A percentile compares a stretch with the other conserved stretches of the same genome.
Evolutionary conservation across 352 stramenopile genomes (phyloP).

Genomic region (Pythium phragmiticola): DNA sequence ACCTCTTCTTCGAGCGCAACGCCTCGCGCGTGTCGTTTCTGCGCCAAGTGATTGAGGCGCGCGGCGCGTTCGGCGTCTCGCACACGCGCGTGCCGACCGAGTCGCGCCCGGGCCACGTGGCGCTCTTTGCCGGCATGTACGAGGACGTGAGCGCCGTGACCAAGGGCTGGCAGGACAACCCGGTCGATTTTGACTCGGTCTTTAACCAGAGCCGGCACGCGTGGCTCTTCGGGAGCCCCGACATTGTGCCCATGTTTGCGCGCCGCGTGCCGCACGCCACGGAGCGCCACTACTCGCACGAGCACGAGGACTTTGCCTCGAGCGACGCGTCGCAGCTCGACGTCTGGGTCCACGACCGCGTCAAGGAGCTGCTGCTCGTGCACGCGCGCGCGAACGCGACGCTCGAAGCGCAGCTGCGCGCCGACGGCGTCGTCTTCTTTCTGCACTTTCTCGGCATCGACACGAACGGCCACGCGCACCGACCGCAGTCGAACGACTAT

Average conservation of each 20-base stretch:
- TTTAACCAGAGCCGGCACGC: constrained; percentile 73
- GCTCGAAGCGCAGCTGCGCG: constrained; percentile 40
- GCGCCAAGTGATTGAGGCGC: constrained; percentile 46
- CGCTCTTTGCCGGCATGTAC: constrained; percentile 87
- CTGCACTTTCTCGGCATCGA: constrained; percentile 85
- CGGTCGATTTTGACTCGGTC: constrained; percentile 85
- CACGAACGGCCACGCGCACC: constrained; percentile 84
- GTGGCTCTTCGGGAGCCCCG: constrained; percentile 80
- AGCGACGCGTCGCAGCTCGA: constrained; percentile 75
- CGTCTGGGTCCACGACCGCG: constrained; percentile 67
- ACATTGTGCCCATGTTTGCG: constrained; percentile 88
- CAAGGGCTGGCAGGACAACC: constrained; percentile 86
- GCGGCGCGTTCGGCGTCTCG: constrained; percentile 77
- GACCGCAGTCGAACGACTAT: constrained; percentile 73
- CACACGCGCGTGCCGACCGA: constrained; percentile 88
- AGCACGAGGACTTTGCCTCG: constrained; percentile 78
- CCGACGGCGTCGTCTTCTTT: constrained; percentile 60
- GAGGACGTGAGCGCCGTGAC: constrained; percentile 87
- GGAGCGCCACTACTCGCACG: constrained; percentile 73
- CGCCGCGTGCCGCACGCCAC: constrained; percentile 63
- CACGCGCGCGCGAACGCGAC: constrained; percentile 25
- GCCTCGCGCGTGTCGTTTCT: constrained; percentile 59
- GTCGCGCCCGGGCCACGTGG: constrained; percentile 77
- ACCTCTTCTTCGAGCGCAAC: constrained; percentile 81
- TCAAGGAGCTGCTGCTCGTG: constrained; percentile 42